Percentiles rank a stretch among this genome's conserved stretches.
Evolutionary conservation across 768 basidiomycete genomes (phyloP).

Genomic region (Multifurca ochricompacta): DNA sequence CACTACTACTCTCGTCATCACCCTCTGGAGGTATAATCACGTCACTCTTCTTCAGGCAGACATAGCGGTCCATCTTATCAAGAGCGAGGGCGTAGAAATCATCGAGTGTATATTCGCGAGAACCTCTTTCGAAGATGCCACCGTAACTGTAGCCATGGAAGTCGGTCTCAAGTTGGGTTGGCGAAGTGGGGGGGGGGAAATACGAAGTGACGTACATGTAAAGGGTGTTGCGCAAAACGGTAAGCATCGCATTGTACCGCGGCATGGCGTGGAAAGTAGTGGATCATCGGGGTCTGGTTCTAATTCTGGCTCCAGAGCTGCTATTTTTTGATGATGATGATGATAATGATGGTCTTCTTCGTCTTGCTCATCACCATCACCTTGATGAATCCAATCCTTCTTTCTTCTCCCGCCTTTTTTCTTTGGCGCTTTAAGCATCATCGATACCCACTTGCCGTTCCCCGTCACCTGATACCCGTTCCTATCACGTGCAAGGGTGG

Average conservation of each 20-base stretch:
- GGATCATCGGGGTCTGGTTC: constrained; percentile 60
- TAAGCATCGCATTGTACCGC: constrained; percentile 85
- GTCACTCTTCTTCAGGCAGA: constrained; percentile 62
- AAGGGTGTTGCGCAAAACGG: constrained; percentile 74
- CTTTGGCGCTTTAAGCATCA: constrained; percentile 65
- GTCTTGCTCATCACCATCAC: constrained; percentile 23
- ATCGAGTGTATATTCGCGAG: constrained; percentile 81
- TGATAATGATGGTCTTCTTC: constrained; percentile 23
- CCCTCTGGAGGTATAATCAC: constrained; percentile 55
- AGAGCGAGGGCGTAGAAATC: constrained; percentile 78
- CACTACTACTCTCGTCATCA: constrained; percentile 54
- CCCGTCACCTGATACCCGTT: constrained; percentile 71
- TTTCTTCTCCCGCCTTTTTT: constrained; percentile 37
- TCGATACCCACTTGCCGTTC: constrained; percentile 70
- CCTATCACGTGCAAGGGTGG: constrained; percentile 30
- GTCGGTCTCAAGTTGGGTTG: neutral
- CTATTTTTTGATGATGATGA: neutral
- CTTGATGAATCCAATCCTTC: constrained; percentile 22
- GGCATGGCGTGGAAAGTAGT: constrained; percentile 53
- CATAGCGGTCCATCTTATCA: constrained; percentile 76
- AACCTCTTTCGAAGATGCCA: constrained; percentile 77
- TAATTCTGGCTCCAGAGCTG: constrained; percentile 36
- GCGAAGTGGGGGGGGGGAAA: neutral
- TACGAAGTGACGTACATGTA: constrained; percentile 62
- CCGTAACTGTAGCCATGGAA: constrained; percentile 57